Evolutionary conservation across 345 rosid genomes (phyloP), one percentile per base, ranked within the genome.

Genomic region (Moricandia moricandioides): DNA sequence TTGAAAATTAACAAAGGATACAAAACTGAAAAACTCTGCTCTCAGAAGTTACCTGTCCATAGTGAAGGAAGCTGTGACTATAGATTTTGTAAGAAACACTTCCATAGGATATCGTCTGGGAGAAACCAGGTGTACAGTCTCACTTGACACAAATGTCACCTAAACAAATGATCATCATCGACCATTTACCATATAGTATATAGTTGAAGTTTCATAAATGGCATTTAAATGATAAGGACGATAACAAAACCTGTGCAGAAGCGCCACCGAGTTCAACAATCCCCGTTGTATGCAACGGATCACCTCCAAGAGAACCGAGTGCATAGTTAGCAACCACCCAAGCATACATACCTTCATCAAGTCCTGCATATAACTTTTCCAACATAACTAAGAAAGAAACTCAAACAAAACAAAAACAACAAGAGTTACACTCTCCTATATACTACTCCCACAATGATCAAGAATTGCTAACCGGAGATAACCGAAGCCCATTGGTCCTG

Each of bases 221-320:
- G 3, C 30, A 21, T 9, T 10, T 5, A 34, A 27, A 2, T 55
- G 52, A 39, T 7, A 69, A 11, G 34, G 12, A 29, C 1, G n/a
- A 70, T 56, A 33, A 14, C 17, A 18, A 65, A 80, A 91, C 97
- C 97, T 94, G 98, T 10, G 93, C 91, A 61, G 98, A 94, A 76
- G 98, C 98, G 7, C 98, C 98, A 1, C 96, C 98, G 47, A 94
- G 96, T 79, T 91, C 98, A 71, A 91, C 83, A 69, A 91, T 90
- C 76, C 96, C 98, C 6, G 95, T 88, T 21, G 98, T 91, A 5
- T 82, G 62, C 56, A 62, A 55, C 60, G 97, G 95, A 80, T 94
- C 87, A 57, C 88, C 87, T 73, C 97, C 97, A 79, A 94, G 93
- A 1, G 84, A 82, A 70, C 92, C 96, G 58, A 83, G 79, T 5